Evolutionary conservation across 345 rosid genomes (phyloP), one percentile per base, ranked within the genome.

Genomic region (Carallia brachiata): DNA sequence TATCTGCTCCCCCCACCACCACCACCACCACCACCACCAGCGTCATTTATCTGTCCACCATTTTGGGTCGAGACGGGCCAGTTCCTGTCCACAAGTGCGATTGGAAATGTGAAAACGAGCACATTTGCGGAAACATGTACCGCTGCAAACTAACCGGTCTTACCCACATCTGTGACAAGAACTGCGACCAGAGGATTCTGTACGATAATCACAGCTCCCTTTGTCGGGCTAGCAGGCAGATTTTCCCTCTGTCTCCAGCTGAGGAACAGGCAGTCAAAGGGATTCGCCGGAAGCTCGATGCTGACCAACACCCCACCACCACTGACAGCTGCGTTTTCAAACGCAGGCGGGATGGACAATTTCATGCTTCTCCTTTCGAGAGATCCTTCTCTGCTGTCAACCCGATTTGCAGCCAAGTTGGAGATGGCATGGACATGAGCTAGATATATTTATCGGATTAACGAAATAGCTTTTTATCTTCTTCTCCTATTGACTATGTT

Each of bases 111-210:
- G 79, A 85, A 76, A 95, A 90, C 71, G 99, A 95, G 18, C 91
- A 76, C 74, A 86, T 92, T 10, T 85, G 90, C 67, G 99, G 96
- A 72, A 95, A 95, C 82, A 89, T 95, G 92, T 90, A 84, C 76
- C 89, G 84, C 77, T 90, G 99, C 89, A 92, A 89, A 83, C 83
- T 92, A 82, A 95, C 97, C 31, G 96, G 92, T 18, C 78, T 90
- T 52, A 90, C 97, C 65, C 97, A 95, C 83, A 90, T 95, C 81
- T 95, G 99, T 77, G 99, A 95, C 97, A 92, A 92, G 93, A 92
- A 95, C 75, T 95, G 99, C 84, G 77, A 95, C 85, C 99, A 92
- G 96, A 60, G 97, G 80, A 95, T 95, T 78, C 77, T 95, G 83
- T 95, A 92, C 77, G 99, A 95, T 84, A 95, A 95, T 73, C 97